phyloP scores from a whole-genome alignment of 2,329 filamentous ascomycete genomes.

The Epichloe baconii region DNA sequence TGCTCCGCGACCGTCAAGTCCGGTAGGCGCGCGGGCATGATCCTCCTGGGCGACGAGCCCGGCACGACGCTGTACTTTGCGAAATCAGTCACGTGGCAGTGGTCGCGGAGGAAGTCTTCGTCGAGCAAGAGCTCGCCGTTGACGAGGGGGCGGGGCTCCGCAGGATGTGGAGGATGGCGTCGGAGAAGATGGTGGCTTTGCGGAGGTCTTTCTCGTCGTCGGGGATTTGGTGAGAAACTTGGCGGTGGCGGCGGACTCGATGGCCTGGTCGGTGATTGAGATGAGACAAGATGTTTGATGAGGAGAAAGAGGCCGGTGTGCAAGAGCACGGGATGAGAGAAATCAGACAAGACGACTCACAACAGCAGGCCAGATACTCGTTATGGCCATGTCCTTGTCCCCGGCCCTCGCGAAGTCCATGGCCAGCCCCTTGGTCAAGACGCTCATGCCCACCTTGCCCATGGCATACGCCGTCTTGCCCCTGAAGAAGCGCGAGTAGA shows the following conservation, averaged over 20 bases:
- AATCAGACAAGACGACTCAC: conserved; percentile 29
- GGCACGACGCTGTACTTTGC: conserved; percentile 56
- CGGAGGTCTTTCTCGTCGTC: conserved; percentile 44
- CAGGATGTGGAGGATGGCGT: conserved; percentile 64
- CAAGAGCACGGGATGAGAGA: not conserved
- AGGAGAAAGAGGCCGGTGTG: too few species aligned
- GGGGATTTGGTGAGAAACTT: conserved; percentile 31
- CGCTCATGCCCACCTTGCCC: conserved; percentile 70
- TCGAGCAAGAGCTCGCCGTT: conserved; percentile 65
- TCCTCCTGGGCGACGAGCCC: conserved; percentile 52
- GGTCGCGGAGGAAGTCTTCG: conserved; percentile 63
- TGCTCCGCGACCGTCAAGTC: conserved; percentile 63
- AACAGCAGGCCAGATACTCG: conserved; percentile 69
- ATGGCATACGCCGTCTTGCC: conserved; percentile 77
- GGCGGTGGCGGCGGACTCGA: conserved; percentile 63
- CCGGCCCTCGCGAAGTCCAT: conserved; percentile 59
- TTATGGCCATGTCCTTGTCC: conserved; percentile 57
- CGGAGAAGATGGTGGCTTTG: conserved; percentile 62
- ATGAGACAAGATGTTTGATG: too few species aligned
- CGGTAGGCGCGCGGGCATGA: conserved; percentile 63
- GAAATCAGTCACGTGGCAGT: conserved; percentile 56
- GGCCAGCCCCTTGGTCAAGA: conserved; percentile 66
- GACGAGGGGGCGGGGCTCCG: conserved; percentile 42
- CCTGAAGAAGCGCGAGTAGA: conserved; percentile 73
- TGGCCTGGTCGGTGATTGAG: conserved; percentile 26